Evolutionary conservation across 352 stramenopile genomes (phyloP).

Genomic region (Pythium sp.): DNA sequence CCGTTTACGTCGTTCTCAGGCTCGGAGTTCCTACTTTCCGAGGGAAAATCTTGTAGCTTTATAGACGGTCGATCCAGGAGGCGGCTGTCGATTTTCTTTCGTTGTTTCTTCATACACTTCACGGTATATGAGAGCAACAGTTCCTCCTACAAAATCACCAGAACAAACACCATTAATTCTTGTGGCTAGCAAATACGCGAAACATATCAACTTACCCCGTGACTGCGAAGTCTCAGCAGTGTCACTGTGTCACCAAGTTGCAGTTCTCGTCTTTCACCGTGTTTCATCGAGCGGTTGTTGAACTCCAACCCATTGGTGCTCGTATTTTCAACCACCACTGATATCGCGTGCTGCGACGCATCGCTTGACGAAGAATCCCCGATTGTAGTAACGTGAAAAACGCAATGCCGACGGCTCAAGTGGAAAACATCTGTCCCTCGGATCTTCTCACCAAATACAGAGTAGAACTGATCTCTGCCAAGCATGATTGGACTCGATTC

Average conservation of each 20-base stretch:
- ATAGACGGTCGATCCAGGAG: conserved; percentile 17
- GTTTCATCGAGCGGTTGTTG: conserved; percentile 54
- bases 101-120: conserved; percentile 17
- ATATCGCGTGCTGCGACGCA: conserved; percentile 28
- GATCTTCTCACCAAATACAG: conserved; percentile 71
- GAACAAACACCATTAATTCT: not conserved
- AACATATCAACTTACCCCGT: conserved; percentile 32
- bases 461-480: conserved; percentile 55
- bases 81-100: not conserved
- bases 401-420: conserved; percentile 59
- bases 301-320: conserved; percentile 70
- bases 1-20: not conserved
- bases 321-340: conserved; percentile 62
- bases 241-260: conserved; percentile 59
- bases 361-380: conserved; percentile 13
- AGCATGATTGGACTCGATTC: conserved; percentile 28
- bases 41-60: conserved; percentile 8
- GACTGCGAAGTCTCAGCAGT: conserved; percentile 43
- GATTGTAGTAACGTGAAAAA: conserved; percentile 51
- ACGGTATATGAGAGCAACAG: conserved; percentile 43
- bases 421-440: conserved; percentile 46
- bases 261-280: conserved; percentile 36
- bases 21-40: not conserved
- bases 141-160: conserved; percentile 33
- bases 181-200: not conserved